A percentile compares a stretch with the other conserved stretches of the same genome.
These are phyloP conservation scores for Macrotyloma uniflorum DNA, from an alignment of 306 rosid species.

Conservation along the genomic window DNA sequence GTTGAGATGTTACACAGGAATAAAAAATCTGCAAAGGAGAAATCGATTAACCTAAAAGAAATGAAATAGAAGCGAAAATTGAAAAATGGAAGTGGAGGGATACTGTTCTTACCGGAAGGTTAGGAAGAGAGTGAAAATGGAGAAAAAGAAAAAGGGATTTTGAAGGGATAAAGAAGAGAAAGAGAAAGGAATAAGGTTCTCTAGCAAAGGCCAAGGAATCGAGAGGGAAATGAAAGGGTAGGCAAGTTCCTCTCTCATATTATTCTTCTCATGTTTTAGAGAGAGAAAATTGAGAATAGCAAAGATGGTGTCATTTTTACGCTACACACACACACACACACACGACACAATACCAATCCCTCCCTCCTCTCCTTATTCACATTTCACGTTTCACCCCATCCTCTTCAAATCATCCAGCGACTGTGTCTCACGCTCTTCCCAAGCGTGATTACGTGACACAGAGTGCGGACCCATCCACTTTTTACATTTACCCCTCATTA, in stretches of 20 bases:
- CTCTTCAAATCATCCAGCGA: rapidly evolving
- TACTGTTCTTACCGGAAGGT: conserved; percentile 39
- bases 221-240: conserved; percentile 36
- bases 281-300: conserved; percentile 36
- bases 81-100: background rate
- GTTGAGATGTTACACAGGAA: background rate
- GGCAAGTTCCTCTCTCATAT: conserved; percentile 31
- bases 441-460: conserved; percentile 6
- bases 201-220: conserved; percentile 54
- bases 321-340: conserved; percentile 45
- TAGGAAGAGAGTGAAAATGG: conserved; percentile 8
- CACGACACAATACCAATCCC: no score
- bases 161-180: background rate
- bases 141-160: conserved; percentile 29
- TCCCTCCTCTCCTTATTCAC: background rate
- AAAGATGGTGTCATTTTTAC: conserved; percentile 60
- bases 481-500: no score
- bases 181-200: conserved; percentile 39
- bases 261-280: conserved; percentile 17
- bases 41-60: background rate
- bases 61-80: background rate
- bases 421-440: background rate
- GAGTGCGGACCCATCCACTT: no score
- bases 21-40: background rate
- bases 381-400: background rate